Percentiles rank a stretch among this genome's conserved stretches.
Evolutionary conservation across 345 rosid species (phyloP).

Genomic region (Clarkia xantiana): DNA sequence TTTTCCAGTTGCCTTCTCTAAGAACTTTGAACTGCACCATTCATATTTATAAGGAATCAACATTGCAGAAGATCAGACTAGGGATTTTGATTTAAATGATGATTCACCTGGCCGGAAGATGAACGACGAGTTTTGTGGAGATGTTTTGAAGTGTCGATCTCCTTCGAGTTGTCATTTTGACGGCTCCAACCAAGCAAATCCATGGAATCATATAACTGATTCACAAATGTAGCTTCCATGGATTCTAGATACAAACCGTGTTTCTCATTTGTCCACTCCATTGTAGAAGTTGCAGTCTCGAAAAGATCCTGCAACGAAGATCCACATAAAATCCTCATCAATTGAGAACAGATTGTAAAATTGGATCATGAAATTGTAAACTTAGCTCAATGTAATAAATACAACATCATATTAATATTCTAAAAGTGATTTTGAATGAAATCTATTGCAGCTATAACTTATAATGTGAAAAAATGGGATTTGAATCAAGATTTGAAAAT

Average conservation of each 20-base stretch:
- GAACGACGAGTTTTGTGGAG: slow-evolving; percentile 6
- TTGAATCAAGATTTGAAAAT: too few species aligned
- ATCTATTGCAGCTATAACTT: too few species aligned
- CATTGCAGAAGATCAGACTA: not conserved
- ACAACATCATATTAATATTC: too few species aligned
- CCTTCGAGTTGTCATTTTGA: slow-evolving; percentile 17
- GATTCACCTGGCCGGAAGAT: slow-evolving; percentile 49
- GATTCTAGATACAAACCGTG: slow-evolving; percentile 74
- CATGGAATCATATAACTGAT: slow-evolving; percentile 45
- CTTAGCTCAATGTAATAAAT: too few species aligned
- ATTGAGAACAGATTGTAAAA: not conserved
- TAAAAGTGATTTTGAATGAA: too few species aligned
- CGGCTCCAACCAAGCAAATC: slow-evolving; percentile 22
- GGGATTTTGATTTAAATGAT: not conserved
- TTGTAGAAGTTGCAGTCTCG: slow-evolving; percentile 17
- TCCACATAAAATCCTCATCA: not conserved
- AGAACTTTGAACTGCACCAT: slow-evolving; percentile 50
- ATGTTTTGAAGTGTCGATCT: slow-evolving; percentile 14
- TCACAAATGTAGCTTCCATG: slow-evolving; percentile 77
- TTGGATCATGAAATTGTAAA: too few species aligned
- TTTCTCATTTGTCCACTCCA: slow-evolving; percentile 84
- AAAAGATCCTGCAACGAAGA: not conserved
- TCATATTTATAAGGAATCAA: not conserved
- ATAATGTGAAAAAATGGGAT: too few species aligned
- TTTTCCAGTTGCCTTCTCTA: slow-evolving; percentile 57